Evolutionary conservation across 2,329 filamentous ascomycete species (phyloP).

Genomic region (Fusarium ramigenum): DNA sequence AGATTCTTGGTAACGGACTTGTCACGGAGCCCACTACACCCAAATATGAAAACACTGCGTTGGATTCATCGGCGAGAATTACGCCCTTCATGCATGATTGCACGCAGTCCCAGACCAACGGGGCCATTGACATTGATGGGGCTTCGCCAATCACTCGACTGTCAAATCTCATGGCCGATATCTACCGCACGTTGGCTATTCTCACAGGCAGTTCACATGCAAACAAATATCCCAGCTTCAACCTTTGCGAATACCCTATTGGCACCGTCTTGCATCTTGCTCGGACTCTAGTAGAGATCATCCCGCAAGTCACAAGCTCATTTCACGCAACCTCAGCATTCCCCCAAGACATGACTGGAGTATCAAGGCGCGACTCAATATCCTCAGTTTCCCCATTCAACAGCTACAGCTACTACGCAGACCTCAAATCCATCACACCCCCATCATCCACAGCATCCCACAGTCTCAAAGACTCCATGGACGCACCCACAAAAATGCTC

Average conservation of each 20-base stretch:
- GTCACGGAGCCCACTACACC: not conserved
- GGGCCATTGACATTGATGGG: not conserved
- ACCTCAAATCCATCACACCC: not conserved
- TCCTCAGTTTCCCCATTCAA: not conserved
- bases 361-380: not conserved
- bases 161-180: not conserved
- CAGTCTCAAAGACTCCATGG: not conserved
- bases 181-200: not conserved
- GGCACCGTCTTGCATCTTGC: not conserved
- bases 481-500: not conserved
- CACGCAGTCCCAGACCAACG: not conserved
- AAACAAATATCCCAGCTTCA: not conserved
- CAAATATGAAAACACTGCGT: not conserved
- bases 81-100: not conserved
- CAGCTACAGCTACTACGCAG: not conserved
- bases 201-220: not conserved
- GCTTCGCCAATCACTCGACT: not conserved
- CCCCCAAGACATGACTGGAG: not conserved
- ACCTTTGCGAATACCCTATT: not conserved
- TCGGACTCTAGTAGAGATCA: not conserved
- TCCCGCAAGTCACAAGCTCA: not conserved
- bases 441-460: not conserved
- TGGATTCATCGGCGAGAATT: accelerated
- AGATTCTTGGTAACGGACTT: not conserved
- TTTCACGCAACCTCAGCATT: not conserved